Evolutionary conservation across 2,329 filamentous ascomycete genomes (phyloP), one percentile per base, ranked within the genome.

Genomic region (Scleromitrula shiraiana): DNA sequence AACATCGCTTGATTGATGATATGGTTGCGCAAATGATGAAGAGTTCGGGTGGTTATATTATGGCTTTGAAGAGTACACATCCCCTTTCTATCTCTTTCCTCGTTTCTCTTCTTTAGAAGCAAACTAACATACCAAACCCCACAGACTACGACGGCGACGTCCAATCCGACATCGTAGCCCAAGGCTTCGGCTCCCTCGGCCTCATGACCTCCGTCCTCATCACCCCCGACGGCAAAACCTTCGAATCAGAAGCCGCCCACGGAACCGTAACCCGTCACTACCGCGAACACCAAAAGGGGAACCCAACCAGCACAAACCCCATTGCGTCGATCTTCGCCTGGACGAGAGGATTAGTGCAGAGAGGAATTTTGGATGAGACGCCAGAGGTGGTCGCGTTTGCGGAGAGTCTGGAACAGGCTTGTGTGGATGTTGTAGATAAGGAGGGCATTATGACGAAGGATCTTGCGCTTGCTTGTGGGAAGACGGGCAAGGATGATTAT

Each of bases 11-110:
- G 59, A 97, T 98, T 65, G 93, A 98, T 72, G 93, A 98, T 73
- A 97, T 98, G 93, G 93, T 98, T 56, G 93, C 93, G 41, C 93
- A 98, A 78, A 98, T 98, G 93, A 86, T 98, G 77, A 98, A 98
- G 86, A 93, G 86, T 72, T 81, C 84, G 63, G 93, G 93, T 61
- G 93, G 93, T 55, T 96, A 93, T 72, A 81, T 97, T 67, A 96
- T 97, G 77, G 93, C 93, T 54, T 80, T 97, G 69, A 98, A 98
- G 84, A 97, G 88, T 95, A 67, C 69, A 82, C 75, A 46, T 19
- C 27, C 32, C 6, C 14, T 15, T 20, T 37, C 39, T 46, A n/a
- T 26, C 32, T 46, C 17, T 24, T 32, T 23, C 40, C 19, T 6
- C 3, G 24, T 40, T 29, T 26, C 45, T 37, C n/a, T 7, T 19